Percentiles rank a stretch among this genome's conserved stretches.
These are phyloP conservation scores for Lachnellula occidentalis DNA, from an alignment of 2,329 filamentous ascomycete genomes.

Conservation along the genomic window DNA sequence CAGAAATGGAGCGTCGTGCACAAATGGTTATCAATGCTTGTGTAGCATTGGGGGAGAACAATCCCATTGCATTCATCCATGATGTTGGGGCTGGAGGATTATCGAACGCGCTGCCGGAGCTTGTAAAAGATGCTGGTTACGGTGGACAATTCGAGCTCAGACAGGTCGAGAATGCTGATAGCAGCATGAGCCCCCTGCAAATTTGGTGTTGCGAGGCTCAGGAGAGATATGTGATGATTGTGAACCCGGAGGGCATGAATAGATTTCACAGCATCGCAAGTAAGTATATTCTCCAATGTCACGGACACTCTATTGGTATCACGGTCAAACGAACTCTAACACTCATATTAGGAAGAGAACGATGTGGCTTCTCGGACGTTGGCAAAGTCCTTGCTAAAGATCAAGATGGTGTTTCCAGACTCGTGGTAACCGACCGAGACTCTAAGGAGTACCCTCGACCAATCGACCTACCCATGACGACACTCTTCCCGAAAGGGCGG, in stretches of 20 bases:
- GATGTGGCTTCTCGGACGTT: slow-evolving; percentile 89
- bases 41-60: slow-evolving; percentile 73
- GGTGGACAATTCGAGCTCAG: slow-evolving; percentile 93
- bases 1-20: slow-evolving; percentile 89
- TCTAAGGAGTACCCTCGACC: slow-evolving; percentile 68
- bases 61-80: slow-evolving; percentile 94
- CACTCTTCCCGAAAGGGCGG: slow-evolving; percentile 83
- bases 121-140: slow-evolving; percentile 86
- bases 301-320: not conserved
- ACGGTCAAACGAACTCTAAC: not conserved
- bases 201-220: slow-evolving; percentile 99
- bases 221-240: slow-evolving; percentile 88
- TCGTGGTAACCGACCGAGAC: slow-evolving; percentile 78
- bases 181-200: slow-evolving; percentile 88
- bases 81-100: slow-evolving; percentile 93
- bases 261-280: slow-evolving; percentile 63
- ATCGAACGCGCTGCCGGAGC: slow-evolving; percentile 75
- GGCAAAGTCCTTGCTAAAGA: slow-evolving; percentile 65
- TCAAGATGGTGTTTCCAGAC: slow-evolving; percentile 58
- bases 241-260: slow-evolving; percentile 76
- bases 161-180: slow-evolving; percentile 85
- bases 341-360: slow-evolving; percentile 58
- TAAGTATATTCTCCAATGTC: slow-evolving; percentile 29
- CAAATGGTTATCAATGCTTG: slow-evolving; percentile 99
- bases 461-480: slow-evolving; percentile 84